A percentile compares a stretch with the other conserved stretches of the same genome.
These are phyloP conservation scores for Spergularia bocconei DNA, from an alignment of 148 eudicot species.

Conservation along the genomic window DNA sequence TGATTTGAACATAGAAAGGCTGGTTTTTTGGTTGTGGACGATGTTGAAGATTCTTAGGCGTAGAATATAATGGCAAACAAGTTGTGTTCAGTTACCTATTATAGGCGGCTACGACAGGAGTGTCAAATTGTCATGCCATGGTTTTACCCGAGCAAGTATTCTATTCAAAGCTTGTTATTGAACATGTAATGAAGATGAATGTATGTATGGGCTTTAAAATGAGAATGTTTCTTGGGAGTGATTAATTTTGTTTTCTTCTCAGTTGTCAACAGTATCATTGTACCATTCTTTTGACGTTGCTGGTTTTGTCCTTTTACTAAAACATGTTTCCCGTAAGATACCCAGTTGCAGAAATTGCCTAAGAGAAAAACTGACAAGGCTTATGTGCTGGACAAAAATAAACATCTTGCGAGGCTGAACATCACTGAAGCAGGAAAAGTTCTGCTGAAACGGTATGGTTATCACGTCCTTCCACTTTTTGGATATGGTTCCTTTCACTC, in stretches of 20 bases:
- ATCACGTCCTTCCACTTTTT: background rate
- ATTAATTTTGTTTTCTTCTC: background rate
- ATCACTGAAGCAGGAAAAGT: slow-evolving; percentile 79
- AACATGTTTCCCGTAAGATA: slow-evolving; percentile 58
- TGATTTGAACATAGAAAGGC: too few relatives aligned
- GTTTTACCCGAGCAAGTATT: background rate
- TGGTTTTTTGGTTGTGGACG: too few relatives aligned
- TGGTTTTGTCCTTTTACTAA: slow-evolving; percentile 35
- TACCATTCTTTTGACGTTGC: background rate
- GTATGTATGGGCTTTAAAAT: background rate
- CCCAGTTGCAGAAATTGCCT: slow-evolving; percentile 99
- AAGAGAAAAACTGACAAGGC: slow-evolving; percentile 96
- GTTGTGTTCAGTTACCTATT: too few relatives aligned
- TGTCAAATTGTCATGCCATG: too few relatives aligned
- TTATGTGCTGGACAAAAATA: slow-evolving; percentile 80
- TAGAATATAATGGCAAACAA: too few relatives aligned
- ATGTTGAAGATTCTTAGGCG: too few relatives aligned
- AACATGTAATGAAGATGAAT: background rate
- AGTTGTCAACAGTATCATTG: background rate
- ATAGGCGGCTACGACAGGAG: too few relatives aligned
- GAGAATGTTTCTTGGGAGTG: background rate
- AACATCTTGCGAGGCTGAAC: slow-evolving; percentile 95
- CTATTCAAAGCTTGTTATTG: background rate
- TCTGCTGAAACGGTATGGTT: slow-evolving; percentile 76
- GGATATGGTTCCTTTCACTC: background rate